Conservation (phyloP, 306 rosid genomes). For the Vigna reflexopilosa region DNA sequence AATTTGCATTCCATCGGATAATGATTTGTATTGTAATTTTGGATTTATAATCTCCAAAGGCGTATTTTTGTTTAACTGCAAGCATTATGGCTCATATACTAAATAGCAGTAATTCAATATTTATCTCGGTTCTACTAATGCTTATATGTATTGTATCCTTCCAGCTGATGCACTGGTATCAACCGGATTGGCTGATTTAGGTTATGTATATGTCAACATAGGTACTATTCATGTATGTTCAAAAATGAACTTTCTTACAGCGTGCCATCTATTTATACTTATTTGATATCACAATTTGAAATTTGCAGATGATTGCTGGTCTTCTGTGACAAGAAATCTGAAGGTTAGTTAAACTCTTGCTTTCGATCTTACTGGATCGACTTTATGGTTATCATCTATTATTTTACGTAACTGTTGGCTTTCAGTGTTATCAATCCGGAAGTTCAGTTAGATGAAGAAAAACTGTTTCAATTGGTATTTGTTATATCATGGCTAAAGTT, state of each 20-base stretch:
- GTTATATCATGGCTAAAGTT: constrained; percentile 17
- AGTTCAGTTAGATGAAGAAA: constrained; percentile 25
- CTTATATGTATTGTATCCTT: constrained; percentile 46
- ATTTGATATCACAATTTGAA: constrained; percentile 37
- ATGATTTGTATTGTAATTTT: neutral
- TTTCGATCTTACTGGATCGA: constrained; percentile 11
- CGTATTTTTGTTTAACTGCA: constrained; percentile 16
- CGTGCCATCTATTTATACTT: constrained; percentile 27
- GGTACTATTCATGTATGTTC: constrained; percentile 57
- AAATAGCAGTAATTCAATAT: neutral
- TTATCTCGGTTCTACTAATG: constrained; percentile 16
- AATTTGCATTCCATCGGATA: neutral
- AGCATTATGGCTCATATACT: constrained; percentile 21
- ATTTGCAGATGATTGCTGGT: constrained; percentile 98
- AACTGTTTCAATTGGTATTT: constrained; percentile 6
- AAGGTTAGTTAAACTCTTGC: constrained; percentile 60
- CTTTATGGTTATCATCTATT: constrained; percentile 28
- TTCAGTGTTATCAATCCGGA: constrained; percentile 34
- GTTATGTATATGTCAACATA: constrained; percentile 82
- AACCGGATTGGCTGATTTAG: constrained; percentile 88
- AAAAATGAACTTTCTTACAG: constrained; percentile 24
- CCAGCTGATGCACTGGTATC: constrained; percentile 94
- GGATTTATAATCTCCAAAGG: constrained; percentile 8
- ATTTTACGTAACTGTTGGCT: neutral
- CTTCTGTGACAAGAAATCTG: constrained; percentile 52